Percentiles rank a stretch among this genome's conserved stretches.
Evolutionary conservation across 2,329 filamentous ascomycete genomes (phyloP).

Genomic region (Beauveria scarabaeidicola): DNA sequence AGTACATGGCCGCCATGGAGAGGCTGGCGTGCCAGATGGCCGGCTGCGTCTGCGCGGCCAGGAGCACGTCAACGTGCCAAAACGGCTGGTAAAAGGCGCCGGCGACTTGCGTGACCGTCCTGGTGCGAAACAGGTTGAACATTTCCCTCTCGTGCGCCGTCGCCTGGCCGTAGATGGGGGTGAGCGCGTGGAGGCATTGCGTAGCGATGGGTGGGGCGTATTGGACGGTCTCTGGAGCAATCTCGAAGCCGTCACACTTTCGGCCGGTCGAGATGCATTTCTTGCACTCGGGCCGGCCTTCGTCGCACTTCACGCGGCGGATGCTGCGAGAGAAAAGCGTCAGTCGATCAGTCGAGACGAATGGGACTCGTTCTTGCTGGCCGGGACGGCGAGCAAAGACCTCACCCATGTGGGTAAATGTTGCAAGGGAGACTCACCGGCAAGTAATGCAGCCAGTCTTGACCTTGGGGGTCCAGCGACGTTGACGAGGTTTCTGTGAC

Average conservation of each 20-base stretch:
- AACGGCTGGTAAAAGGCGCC: constrained; percentile 9
- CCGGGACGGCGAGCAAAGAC: not conserved
- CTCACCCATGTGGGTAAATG: not conserved
- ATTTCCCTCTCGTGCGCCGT: not conserved
- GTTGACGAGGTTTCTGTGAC: constrained; percentile 2
- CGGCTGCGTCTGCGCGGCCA: constrained; percentile 8
- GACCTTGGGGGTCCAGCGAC: constrained; percentile 13
- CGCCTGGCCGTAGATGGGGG: not conserved
- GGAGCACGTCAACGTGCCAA: constrained; percentile 9
- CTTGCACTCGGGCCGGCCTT: constrained; percentile 18
- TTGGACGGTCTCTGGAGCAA: not conserved
- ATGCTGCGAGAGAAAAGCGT: constrained; percentile 11
- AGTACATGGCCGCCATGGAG: constrained; percentile 9
- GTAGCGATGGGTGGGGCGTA: not conserved
- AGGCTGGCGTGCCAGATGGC: constrained; percentile 12
- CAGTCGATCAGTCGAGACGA: not conserved
- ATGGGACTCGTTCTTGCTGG: not conserved
- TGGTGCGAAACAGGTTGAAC: constrained; percentile 10
- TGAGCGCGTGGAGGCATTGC: not conserved
- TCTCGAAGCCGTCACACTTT: constrained; percentile 16
- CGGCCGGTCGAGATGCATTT: constrained; percentile 17
- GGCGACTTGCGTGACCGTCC: constrained; percentile 6
- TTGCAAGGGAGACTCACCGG: constrained; percentile 10
- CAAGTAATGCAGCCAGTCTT: constrained; percentile 17
- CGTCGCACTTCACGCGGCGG: constrained; percentile 22